phyloP scores from a whole-genome alignment of 805 yeast species.

The Candida pini region DNA sequence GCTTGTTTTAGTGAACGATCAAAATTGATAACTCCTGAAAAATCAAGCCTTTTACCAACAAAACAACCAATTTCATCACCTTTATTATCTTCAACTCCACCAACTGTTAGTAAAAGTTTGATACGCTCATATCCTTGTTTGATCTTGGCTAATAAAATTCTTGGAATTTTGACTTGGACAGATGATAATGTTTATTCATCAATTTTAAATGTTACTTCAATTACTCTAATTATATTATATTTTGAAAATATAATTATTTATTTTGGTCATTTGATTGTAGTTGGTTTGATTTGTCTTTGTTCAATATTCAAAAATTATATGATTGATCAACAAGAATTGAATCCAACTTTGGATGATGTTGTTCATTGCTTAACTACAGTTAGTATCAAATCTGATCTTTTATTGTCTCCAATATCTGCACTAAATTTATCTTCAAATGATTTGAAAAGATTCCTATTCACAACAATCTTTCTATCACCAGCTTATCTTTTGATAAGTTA shows the following conservation, averaged over 20 bases:
- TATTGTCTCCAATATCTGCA: conserved; percentile 74
- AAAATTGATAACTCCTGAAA: conserved; percentile 7
- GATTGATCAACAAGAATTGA: conserved; percentile 50
- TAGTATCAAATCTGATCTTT: conserved; percentile 67
- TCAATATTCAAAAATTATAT: conserved; percentile 53
- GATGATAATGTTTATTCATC: conserved; percentile 77
- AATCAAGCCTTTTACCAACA: conserved; percentile 1
- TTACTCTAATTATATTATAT: conserved; percentile 60
- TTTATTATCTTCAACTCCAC: conserved; percentile 81
- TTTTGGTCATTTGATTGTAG: conserved; percentile 74
- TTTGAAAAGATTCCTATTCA: conserved; percentile 70
- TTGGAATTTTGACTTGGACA: conserved; percentile 87
- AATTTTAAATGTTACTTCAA: conserved; percentile 50
- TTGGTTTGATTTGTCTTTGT: conserved; percentile 53
- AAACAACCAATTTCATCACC: conserved; percentile 61
- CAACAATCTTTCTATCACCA: conserved; percentile 84
- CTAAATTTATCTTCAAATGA: conserved; percentile 73
- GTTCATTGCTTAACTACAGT: conserved; percentile 71
- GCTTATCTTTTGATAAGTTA: conserved; percentile 65
- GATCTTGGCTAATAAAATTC: conserved; percentile 59
- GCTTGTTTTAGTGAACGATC: conserved; percentile 38
- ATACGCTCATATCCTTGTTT: conserved; percentile 82
- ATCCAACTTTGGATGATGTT: conserved; percentile 84
- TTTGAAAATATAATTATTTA: conserved; percentile 75
- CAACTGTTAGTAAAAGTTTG: conserved; percentile 79